Evolutionary conservation across 345 rosid genomes (phyloP).

Genomic region (Melaleuca alternifolia): DNA sequence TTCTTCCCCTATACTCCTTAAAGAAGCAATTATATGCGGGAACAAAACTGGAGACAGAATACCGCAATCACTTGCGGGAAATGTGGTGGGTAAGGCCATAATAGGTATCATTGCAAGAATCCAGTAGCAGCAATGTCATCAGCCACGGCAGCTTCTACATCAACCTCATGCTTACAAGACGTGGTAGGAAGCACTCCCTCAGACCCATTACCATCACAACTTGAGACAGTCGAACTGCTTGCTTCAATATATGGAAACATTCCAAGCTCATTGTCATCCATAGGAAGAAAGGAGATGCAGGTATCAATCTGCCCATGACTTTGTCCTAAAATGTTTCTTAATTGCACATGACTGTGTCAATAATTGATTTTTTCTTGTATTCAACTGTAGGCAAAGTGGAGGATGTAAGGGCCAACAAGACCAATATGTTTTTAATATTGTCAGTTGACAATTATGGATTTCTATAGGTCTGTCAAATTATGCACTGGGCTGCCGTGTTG

Average conservation of each 20-base stretch:
- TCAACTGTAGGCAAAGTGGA: fast-evolving
- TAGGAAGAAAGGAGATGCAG: neutral
- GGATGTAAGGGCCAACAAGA: too few species aligned
- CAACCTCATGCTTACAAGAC: fast-evolving
- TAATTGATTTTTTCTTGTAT: neutral
- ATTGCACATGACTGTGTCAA: neutral
- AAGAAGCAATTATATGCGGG: too few species aligned
- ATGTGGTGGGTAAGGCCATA: neutral
- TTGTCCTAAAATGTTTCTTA: neutral
- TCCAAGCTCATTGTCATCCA: neutral
- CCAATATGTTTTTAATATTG: too few species aligned
- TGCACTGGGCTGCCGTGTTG: too few species aligned
- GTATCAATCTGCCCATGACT: neutral
- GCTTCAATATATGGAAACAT: neutral
- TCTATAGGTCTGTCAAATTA: too few species aligned
- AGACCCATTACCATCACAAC: neutral
- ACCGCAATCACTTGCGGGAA: too few species aligned
- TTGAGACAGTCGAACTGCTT: fast-evolving
- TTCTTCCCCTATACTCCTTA: too few species aligned
- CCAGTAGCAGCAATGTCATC: neutral
- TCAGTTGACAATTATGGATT: too few species aligned
- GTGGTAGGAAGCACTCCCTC: neutral
- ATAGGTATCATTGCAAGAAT: neutral
- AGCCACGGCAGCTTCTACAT: neutral
- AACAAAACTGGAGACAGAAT: too few species aligned